phyloP scores from a whole-genome alignment of 306 rosid species.

The Quercus aquifolioides region DNA sequence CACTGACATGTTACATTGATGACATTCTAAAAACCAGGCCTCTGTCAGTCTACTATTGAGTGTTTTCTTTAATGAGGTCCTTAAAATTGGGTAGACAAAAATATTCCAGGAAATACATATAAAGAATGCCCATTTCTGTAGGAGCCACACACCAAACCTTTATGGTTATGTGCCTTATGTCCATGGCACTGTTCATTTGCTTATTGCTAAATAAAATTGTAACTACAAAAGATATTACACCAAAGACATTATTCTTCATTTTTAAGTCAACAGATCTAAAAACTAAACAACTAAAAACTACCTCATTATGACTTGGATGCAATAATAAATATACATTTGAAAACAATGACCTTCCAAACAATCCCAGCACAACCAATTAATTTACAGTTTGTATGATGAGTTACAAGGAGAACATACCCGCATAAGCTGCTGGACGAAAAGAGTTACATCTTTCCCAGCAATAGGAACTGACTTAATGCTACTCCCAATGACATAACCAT shows the following conservation, averaged over 20 bases:
- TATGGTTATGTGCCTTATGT: not conserved
- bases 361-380: conserved; percentile 1
- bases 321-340: not conserved
- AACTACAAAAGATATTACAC: not conserved
- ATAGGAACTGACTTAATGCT: conserved; percentile 95
- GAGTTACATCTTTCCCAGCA: conserved; percentile 91
- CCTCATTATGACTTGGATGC: not conserved
- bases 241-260: not conserved
- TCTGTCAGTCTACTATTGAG: not conserved
- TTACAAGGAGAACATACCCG: conserved; percentile 51
- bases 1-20: not conserved
- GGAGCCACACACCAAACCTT: not conserved
- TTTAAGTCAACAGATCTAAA: not conserved
- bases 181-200: not conserved
- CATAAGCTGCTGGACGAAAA: conserved; percentile 96
- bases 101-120: not conserved
- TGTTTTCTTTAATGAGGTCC: not conserved
- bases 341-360: not conserved
- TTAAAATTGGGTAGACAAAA: not conserved
- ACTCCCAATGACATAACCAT: conserved; percentile 97
- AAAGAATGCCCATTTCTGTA: not conserved
- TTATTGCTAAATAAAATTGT: not conserved
- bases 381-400: conserved; percentile 1
- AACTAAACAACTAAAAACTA: not conserved
- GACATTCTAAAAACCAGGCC: not conserved